Conservation (phyloP, 345 rosid genomes). For the Gossypium raimondii region DNA sequence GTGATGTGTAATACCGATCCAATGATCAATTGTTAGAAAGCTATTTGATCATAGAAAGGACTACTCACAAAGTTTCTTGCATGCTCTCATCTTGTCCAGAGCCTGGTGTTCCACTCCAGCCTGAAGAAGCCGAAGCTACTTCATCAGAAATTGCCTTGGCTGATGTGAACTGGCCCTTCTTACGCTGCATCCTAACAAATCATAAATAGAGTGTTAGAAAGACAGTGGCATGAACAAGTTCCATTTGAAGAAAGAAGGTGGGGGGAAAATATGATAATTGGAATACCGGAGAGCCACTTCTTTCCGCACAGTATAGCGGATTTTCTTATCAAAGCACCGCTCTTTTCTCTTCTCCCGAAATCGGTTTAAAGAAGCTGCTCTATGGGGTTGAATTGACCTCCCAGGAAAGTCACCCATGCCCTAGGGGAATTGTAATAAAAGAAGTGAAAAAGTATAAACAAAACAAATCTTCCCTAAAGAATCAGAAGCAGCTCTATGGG, state of each 20-base stretch:
- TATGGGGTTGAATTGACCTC: conserved; percentile 30
- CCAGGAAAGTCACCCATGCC: conserved; percentile 30
- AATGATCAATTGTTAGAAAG: neutral
- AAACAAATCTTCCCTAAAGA: neutral
- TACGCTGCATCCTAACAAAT: conserved; percentile 57
- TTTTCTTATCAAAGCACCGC: conserved; percentile 44
- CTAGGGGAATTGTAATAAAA: conserved; percentile 18
- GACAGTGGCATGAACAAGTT: neutral
- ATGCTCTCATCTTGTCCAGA: conserved; percentile 35
- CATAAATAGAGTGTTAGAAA: neutral
- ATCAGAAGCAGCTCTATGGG: conserved; percentile 38
- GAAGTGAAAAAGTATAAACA: neutral
- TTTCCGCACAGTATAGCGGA: conserved; percentile 38
- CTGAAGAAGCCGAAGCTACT: conserved; percentile 28
- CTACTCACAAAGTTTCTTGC: conserved; percentile 34
- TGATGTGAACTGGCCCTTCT: conserved; percentile 69
- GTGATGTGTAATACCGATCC: neutral
- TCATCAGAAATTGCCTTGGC: conserved; percentile 34
- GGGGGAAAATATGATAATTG: neutral
- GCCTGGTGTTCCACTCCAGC: conserved; percentile 24
- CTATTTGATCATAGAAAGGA: neutral
- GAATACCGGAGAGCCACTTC: conserved; percentile 44
- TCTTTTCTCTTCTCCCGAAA: conserved; percentile 48
- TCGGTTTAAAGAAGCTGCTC: conserved; percentile 41
- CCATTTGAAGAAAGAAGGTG: neutral